Base-by-base conservation (phyloP, 441 rosid species). In the Adansonia rubrostipa region DNA sequence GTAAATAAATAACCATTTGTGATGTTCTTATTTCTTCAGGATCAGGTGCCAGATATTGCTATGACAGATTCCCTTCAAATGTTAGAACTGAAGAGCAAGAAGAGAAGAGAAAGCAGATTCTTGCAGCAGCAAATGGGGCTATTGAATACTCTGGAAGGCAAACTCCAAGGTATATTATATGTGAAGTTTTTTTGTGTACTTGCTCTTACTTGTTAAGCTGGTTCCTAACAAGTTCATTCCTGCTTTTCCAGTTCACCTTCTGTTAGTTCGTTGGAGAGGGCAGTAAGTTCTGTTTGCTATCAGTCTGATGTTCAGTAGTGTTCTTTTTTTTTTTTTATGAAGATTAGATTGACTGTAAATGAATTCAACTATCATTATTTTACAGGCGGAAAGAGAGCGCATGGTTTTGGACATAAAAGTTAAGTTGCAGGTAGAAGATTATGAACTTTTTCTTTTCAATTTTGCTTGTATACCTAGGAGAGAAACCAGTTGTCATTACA, bases 391-490 rank as follows among this genome's bases (percentile, higher is more conserved):
- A 88, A 91, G 97, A 81, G 99, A 93, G 1, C 97, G 90, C 71
- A 97, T 97, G 99, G 99, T 97, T 86, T 85, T 97, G 93, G 99
- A 97, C 93, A 97, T 97, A 71, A 78, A 93, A 88, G 99, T 95
- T 83, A 97, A 97, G 84, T 92, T 97, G 86, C 99, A 95, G 98
- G 98, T 97, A 84, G 62, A 69, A 24, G 51, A 71, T 74, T 71
- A 0, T n/a, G 66, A 69, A 9, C 53, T 33, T 61, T 48, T n/a
- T 74, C 75, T 74, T 44, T 77, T 24, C 50, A 11, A 36, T 19
- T 80, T 73, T 73, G 51, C 76, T 57, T 73, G 65, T 19, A 56
- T 56, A 56, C 13, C 40, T 19, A 72, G 33, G 13, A 14, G 60
- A 50, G 45, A 51, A 40, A 56, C 13, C 3, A 1, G 62, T 57